phyloP scores from a whole-genome alignment of 768 basidiomycete genomes.

The Mycena albidolilacea region DNA sequence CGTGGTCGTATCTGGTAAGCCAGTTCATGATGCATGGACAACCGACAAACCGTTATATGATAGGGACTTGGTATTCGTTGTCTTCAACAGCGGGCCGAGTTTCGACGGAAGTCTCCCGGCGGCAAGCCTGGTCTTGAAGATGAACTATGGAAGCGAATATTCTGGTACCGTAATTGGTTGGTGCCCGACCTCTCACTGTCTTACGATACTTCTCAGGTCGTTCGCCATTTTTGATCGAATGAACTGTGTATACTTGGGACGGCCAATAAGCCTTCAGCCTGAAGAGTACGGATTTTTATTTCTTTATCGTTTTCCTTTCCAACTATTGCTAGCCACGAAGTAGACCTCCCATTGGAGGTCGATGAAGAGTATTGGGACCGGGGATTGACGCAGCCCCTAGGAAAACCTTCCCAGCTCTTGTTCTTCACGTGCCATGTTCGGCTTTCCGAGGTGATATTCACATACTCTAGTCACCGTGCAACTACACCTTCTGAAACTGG shows the following conservation, averaged over 20 bases:
- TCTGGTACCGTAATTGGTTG: slow-evolving; percentile 42
- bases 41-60: slow-evolving; percentile 59
- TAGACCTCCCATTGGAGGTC: background rate
- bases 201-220: background rate
- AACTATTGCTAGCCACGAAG: background rate
- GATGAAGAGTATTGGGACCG: background rate
- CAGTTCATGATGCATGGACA: too few species aligned
- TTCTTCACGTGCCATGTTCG: background rate
- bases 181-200: slow-evolving; percentile 40
- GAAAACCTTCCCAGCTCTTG: background rate
- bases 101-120: background rate
- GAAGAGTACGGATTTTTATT: background rate
- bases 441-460: background rate
- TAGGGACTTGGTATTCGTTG: background rate
- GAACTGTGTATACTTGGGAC: background rate
- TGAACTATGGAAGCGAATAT: background rate
- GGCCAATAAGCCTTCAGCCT: background rate
- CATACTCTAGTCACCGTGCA: background rate
- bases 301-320: background rate
- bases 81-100: background rate
- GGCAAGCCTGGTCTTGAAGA: background rate
- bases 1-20: background rate
- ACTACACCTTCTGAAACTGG: slow-evolving; percentile 35
- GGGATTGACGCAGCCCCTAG: background rate
- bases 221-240: background rate